Percentiles rank a stretch among this genome's conserved stretches.
These are phyloP conservation scores for Pseudodiploospora longispora DNA, from an alignment of 2,329 filamentous ascomycete species.

Conservation along the genomic window DNA sequence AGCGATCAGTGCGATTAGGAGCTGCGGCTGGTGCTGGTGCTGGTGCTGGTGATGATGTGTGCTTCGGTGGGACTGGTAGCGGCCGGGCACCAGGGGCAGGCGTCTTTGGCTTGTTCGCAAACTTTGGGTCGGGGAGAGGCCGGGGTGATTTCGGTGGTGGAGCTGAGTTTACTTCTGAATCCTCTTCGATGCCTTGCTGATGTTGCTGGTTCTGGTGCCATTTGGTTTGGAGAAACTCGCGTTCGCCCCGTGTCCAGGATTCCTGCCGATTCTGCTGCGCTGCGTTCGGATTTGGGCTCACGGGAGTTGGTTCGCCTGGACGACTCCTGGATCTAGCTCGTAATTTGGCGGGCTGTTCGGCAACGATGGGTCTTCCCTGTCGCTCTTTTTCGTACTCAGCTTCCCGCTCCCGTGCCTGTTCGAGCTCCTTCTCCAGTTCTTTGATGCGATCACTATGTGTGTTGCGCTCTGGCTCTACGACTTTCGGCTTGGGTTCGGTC, in stretches of 20 bases:
- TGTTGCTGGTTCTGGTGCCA: conserved; percentile 36
- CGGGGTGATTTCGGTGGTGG: conserved; percentile 25
- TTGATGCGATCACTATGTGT: conserved; percentile 61
- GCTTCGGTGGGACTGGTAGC: conserved; percentile 41
- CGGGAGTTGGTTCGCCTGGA: conserved; percentile 5
- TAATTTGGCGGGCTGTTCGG: conserved; percentile 12
- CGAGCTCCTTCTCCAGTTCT: conserved; percentile 68
- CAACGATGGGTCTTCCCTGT: conserved; percentile 36
- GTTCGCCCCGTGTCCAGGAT: conserved; percentile 57
- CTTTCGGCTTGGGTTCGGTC: conserved; percentile 24
- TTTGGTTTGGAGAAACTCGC: conserved; percentile 53
- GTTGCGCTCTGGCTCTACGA: conserved; percentile 23
- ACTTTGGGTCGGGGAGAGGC: conserved; percentile 34
- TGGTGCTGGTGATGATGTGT: conserved; percentile 16
- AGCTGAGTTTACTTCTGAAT: conserved; percentile 15
- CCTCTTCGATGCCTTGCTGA: conserved; percentile 14
- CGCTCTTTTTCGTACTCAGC: conserved; percentile 53
- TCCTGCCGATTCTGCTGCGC: conserved; percentile 42
- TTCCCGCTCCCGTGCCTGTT: conserved; percentile 55
- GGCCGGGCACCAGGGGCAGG: conserved; percentile 40
- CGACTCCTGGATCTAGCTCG: conserved; percentile 18
- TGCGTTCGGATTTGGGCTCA: conserved; percentile 2
- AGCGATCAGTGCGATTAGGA: conserved; percentile 49
- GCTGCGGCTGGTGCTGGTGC: conserved; percentile 10
- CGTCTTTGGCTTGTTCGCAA: conserved; percentile 23